These are phyloP conservation scores for Echinosophora koreensis DNA, from an alignment of 306 rosid species.

Conservation along the genomic window DNA sequence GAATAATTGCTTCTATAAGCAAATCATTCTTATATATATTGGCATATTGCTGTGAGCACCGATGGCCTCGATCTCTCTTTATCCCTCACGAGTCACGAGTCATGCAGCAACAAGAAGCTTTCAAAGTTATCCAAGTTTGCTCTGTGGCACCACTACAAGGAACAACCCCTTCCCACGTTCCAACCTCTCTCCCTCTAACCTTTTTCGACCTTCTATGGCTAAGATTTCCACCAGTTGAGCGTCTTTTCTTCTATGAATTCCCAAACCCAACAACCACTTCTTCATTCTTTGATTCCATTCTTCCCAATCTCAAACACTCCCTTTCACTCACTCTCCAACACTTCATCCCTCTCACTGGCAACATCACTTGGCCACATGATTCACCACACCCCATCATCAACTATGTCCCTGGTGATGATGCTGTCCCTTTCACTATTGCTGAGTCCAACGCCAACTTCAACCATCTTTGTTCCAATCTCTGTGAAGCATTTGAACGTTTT, in stretches of 20 bases:
- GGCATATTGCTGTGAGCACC: no score
- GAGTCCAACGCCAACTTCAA: conserved; percentile 46
- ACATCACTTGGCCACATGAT: conserved; percentile 43
- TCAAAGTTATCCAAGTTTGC: conserved; percentile 13
- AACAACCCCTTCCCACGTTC: background rate
- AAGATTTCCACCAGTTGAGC: conserved; percentile 26
- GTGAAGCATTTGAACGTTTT: background rate
- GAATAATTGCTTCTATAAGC: no score
- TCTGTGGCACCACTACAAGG: conserved; percentile 1
- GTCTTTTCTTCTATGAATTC: conserved; percentile 31
- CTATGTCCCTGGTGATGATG: conserved; percentile 32
- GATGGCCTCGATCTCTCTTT: no score
- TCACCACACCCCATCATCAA: conserved; percentile 40
- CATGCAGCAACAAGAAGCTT: no score
- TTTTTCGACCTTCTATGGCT: conserved; percentile 43
- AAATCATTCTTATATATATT: no score
- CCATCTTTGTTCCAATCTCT: conserved; percentile 24
- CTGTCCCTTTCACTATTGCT: conserved; percentile 49
- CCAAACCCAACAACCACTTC: background rate
- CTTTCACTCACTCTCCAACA: conserved; percentile 45
- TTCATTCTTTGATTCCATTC: conserved; percentile 36
- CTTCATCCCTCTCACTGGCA: conserved; percentile 46
- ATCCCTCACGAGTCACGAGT: no score
- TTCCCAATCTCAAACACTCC: conserved; percentile 52
- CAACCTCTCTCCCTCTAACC: conserved; percentile 40